A percentile compares a stretch with the other conserved stretches of the same genome.
Evolutionary conservation across 2,329 filamentous ascomycete genomes (phyloP).

Genomic region (Ophiocordyceps polyrhachis-furcata): DNA sequence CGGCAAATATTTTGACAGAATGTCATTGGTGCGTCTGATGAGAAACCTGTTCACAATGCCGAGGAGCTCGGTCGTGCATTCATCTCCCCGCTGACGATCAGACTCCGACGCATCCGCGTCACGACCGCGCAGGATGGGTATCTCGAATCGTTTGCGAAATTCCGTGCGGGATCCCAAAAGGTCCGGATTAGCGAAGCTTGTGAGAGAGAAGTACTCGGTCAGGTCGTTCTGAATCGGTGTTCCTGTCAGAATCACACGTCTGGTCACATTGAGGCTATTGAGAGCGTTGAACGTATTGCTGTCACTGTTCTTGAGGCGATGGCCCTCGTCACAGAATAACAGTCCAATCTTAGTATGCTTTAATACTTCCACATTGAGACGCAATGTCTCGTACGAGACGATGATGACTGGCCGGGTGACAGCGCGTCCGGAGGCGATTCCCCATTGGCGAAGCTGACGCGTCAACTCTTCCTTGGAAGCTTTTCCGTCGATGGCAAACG

Average conservation of each 20-base stretch:
- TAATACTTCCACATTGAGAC: conserved; percentile 77
- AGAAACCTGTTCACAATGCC: conserved; percentile 92
- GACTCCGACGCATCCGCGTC: conserved; percentile 76
- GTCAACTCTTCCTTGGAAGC: conserved; percentile 86
- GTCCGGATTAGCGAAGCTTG: conserved; percentile 91
- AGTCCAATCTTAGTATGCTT: conserved; percentile 81
- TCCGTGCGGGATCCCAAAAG: conserved; percentile 76
- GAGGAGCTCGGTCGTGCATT: conserved; percentile 64
- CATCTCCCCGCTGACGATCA: conserved; percentile 67
- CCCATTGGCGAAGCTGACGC: conserved; percentile 84
- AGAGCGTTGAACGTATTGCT: conserved; percentile 87
- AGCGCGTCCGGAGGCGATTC: conserved; percentile 72
- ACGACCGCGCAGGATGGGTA: conserved; percentile 79
- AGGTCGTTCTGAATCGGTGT: conserved; percentile 97
- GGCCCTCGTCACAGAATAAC: conserved; percentile 89
- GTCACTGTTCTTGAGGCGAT: conserved; percentile 91
- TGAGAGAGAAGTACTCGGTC: conserved; percentile 91
- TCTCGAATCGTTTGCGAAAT: conserved; percentile 84
- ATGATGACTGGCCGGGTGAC: conserved; percentile 89
- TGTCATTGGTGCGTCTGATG: conserved; percentile 93
- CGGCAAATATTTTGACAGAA: conserved; percentile 89
- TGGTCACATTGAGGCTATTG: conserved; percentile 74
- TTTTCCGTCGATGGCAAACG: conserved; percentile 94
- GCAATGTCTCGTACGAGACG: conserved; percentile 90
- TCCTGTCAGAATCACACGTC: conserved; percentile 85